Conservation (phyloP, 306 rosid genomes). For the Quercus variabilis region DNA sequence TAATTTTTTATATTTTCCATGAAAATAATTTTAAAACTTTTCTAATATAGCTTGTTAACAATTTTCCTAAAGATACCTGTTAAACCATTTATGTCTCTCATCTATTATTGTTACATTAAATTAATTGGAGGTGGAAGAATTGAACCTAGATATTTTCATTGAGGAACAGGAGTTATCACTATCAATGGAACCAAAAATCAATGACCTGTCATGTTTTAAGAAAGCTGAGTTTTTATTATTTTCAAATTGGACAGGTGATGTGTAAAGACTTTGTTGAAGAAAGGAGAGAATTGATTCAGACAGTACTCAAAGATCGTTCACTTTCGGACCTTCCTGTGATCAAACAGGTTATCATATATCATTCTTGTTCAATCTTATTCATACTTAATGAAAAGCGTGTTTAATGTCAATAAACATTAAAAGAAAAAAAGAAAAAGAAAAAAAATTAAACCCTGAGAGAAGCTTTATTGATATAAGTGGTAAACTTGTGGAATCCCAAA, state of each 20-base stretch:
- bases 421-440: neutral
- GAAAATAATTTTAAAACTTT: too few species aligned
- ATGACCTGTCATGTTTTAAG: neutral
- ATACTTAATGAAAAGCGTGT: neutral
- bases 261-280: conserved; percentile 39
- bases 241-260: conserved; percentile 45
- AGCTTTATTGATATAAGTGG: neutral
- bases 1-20: fast-evolving
- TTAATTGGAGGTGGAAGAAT: too few species aligned
- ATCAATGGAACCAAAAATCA: too few species aligned
- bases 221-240: neutral
- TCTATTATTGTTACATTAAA: too few species aligned
- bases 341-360: conserved; percentile 26
- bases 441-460: neutral
- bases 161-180: too few species aligned
- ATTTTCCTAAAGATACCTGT: fast-evolving
- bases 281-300: conserved; percentile 46
- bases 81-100: too few species aligned
- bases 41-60: too few species aligned
- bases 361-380: neutral
- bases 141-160: too few species aligned
- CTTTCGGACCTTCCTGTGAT: conserved; percentile 48
- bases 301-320: conserved; percentile 40
- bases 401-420: neutral
- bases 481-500: too few species aligned